A percentile compares a stretch with the other conserved stretches of the same genome.
Evolutionary conservation across 192 early-diverging fungal genomes (phyloP).

Genomic region (Coemansia pectinata): DNA sequence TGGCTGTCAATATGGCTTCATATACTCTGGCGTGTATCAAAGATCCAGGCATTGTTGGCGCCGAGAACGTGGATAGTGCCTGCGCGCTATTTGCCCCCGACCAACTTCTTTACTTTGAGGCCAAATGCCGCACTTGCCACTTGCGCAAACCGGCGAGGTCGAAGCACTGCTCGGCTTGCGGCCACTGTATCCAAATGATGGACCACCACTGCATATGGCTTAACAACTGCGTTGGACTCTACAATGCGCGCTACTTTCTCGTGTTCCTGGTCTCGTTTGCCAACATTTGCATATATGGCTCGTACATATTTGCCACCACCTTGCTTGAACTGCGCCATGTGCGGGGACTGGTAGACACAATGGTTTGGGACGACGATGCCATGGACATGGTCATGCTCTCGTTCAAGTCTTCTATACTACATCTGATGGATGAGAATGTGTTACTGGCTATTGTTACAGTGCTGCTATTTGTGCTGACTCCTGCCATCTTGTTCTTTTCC

Average conservation of each 20-base stretch:
- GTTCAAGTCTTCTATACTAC: slow-evolving; percentile 38
- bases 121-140: slow-evolving; percentile 37
- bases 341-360: slow-evolving; percentile 22
- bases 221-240: slow-evolving; percentile 56
- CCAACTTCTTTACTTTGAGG: slow-evolving; percentile 31
- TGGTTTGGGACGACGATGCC: slow-evolving; percentile 20
- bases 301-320: slow-evolving; percentile 27
- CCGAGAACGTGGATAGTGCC: slow-evolving; percentile 30
- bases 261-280: slow-evolving; percentile 41
- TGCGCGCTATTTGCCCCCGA: slow-evolving; percentile 32
- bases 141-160: slow-evolving; percentile 52
- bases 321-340: slow-evolving; percentile 38
- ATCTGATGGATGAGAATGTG: slow-evolving; percentile 29
- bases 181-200: slow-evolving; percentile 46
- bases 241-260: slow-evolving; percentile 53
- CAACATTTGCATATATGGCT: slow-evolving; percentile 40
- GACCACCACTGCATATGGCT: slow-evolving; percentile 60
- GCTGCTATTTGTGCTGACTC: slow-evolving; percentile 38
- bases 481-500: slow-evolving; percentile 36
- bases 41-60: slow-evolving; percentile 35
- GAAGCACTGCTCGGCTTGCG: slow-evolving; percentile 54
- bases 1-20: slow-evolving; percentile 40
- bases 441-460: slow-evolving; percentile 31
- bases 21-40: slow-evolving; percentile 30
- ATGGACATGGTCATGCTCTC: slow-evolving; percentile 24